Conservation (phyloP, 768 basidiomycete genomes). For the Tulasnella sp. region DNA sequence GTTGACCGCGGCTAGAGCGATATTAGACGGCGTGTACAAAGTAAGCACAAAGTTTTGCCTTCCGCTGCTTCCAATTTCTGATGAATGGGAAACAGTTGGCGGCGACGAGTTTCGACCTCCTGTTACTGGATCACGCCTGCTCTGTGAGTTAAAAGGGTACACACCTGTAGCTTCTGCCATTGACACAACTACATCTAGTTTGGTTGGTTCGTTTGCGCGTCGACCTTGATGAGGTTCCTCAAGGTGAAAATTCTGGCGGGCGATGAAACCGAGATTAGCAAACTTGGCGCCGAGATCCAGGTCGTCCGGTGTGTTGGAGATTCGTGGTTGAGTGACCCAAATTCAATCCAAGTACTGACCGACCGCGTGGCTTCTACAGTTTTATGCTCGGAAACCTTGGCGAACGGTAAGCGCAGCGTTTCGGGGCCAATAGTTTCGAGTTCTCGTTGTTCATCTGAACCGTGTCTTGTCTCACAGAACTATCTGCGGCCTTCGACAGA, state of each 20-base stretch:
- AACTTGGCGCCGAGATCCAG: constrained; percentile 51
- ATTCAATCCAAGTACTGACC: neutral
- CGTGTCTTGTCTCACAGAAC: too few relatives aligned
- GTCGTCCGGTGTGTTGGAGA: constrained; percentile 46
- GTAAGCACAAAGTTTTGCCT: constrained; percentile 25
- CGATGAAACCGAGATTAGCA: constrained; percentile 45
- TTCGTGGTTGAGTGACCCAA: too few relatives aligned
- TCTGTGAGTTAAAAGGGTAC: constrained; percentile 38
- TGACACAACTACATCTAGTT: constrained; percentile 36
- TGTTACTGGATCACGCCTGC: constrained; percentile 56
- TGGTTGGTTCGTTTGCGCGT: constrained; percentile 59
- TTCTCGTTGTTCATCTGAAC: too few relatives aligned
- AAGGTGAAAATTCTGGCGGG: constrained; percentile 51
- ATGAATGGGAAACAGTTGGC: constrained; percentile 22
- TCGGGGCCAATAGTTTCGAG: too few relatives aligned
- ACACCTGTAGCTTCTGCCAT: too few relatives aligned
- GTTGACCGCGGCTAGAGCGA: constrained; percentile 51
- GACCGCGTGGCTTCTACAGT: neutral
- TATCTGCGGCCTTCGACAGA: too few relatives aligned
- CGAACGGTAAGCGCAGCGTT: too few relatives aligned
- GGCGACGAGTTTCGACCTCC: constrained; percentile 63
- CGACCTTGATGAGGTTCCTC: constrained; percentile 56
- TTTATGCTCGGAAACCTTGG: constrained; percentile 14
- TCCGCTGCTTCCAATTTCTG: too few relatives aligned
- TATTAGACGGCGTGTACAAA: constrained; percentile 55